These are phyloP conservation scores for Ceratocystis alfenasii DNA, from an alignment of 2,329 filamentous ascomycete species.

Conservation along the genomic window DNA sequence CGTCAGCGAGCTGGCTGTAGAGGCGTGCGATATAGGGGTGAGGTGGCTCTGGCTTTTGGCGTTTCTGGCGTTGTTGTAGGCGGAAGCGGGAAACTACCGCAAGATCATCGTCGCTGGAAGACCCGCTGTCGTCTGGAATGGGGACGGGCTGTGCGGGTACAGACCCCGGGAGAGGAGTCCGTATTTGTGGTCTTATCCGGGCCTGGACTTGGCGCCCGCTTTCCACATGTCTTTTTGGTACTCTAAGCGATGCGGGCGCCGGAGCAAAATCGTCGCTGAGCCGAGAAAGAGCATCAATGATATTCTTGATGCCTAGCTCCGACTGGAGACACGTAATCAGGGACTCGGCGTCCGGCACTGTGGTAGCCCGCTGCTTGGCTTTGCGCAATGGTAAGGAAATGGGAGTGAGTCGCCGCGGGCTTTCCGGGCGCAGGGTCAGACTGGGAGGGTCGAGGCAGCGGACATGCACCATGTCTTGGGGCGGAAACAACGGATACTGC, in stretches of 20 bases:
- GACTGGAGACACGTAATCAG: conserved; percentile 30
- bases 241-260: conserved; percentile 39
- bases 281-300: conserved; percentile 27
- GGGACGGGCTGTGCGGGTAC: not conserved
- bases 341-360: conserved; percentile 34
- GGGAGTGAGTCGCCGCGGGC: not conserved
- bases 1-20: conserved; percentile 46
- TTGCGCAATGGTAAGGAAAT: conserved; percentile 29
- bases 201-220: conserved; percentile 43
- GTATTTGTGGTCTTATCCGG: conserved; percentile 38
- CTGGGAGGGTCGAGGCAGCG: conserved; percentile 34
- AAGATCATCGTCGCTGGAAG: conserved; percentile 31
- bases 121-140: not conserved
- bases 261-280: conserved; percentile 34
- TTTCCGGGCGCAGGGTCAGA: not conserved
- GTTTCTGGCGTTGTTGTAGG: not conserved
- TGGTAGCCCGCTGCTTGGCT: conserved; percentile 39
- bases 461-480: conserved; percentile 51
- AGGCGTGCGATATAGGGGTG: conserved; percentile 51
- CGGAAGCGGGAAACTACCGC: conserved; percentile 11
- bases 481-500: conserved; percentile 59
- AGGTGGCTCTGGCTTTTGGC: conserved; percentile 10
- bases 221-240: conserved; percentile 46
- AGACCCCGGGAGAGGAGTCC: conserved; percentile 25
- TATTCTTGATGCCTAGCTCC: conserved; percentile 25